phyloP scores from a whole-genome alignment of 2,329 filamentous ascomycete genomes.

The Zymoseptoria brevis region DNA sequence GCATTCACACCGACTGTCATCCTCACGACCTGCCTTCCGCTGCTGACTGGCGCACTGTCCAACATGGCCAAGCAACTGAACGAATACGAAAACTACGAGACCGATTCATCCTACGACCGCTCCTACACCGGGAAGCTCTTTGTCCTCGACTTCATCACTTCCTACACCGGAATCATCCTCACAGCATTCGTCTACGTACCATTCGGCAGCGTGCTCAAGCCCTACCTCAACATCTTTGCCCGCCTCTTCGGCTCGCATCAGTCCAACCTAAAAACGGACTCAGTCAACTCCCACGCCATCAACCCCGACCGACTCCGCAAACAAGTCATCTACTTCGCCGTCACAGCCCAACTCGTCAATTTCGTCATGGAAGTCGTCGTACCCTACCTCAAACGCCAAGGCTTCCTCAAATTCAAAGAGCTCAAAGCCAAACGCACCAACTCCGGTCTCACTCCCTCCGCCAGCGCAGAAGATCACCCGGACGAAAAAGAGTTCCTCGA shows the following conservation, averaged over 20 bases:
- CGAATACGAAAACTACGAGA: conserved; percentile 86
- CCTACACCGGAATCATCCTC: conserved; percentile 83
- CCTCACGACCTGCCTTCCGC: conserved; percentile 71
- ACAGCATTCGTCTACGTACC: conserved; percentile 93
- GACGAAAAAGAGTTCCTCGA: conserved; percentile 75
- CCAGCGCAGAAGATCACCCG: conserved; percentile 53
- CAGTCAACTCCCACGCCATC: conserved; percentile 56
- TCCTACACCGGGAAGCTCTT: conserved; percentile 90
- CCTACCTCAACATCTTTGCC: conserved; percentile 76
- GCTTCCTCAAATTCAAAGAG: conserved; percentile 70
- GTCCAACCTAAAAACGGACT: conserved; percentile 55
- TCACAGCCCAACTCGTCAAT: conserved; percentile 86
- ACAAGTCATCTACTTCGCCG: conserved; percentile 92
- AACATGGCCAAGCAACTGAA: conserved; percentile 69
- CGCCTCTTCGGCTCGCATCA: conserved; percentile 67
- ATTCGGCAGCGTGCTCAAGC: conserved; percentile 75
- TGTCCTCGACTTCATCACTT: conserved; percentile 92
- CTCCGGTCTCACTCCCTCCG: conserved; percentile 30
- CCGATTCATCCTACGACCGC: conserved; percentile 70
- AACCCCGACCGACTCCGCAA: conserved; percentile 76
- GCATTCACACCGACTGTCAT: conserved; percentile 85
- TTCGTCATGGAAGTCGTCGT: conserved; percentile 77
- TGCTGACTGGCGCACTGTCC: conserved; percentile 68
- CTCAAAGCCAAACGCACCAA: conserved; percentile 54
- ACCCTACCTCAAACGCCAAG: conserved; percentile 73